These are phyloP conservation scores for Umbelopsis isabellina DNA, from an alignment of 192 early-diverging fungal species.

Conservation along the genomic window DNA sequence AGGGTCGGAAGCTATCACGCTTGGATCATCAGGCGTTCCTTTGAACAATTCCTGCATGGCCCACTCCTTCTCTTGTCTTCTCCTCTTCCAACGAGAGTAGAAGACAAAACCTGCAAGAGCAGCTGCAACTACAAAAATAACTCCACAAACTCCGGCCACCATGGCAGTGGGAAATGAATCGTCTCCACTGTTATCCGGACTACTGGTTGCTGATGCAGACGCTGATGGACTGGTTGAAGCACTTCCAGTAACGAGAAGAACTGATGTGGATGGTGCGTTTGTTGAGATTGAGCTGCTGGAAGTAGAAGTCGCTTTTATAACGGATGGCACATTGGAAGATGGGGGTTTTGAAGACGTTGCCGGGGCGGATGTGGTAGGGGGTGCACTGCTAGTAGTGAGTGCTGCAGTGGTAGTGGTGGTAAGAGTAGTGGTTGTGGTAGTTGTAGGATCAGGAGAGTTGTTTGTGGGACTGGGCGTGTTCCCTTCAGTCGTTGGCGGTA, in stretches of 20 bases:
- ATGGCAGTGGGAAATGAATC: background rate
- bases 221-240: background rate
- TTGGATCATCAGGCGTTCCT: background rate
- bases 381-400: background rate
- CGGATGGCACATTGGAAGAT: background rate
- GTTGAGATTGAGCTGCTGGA: background rate
- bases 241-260: background rate
- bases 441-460: background rate
- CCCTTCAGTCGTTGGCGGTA: background rate
- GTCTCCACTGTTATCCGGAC: slow-evolving; percentile 3
- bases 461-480: background rate
- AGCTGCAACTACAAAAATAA: background rate
- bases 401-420: background rate
- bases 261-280: slow-evolving; percentile 2
- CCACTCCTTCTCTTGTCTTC: background rate
- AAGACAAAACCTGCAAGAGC: slow-evolving; percentile 3
- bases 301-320: too few species aligned
- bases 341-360: background rate
- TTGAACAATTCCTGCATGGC: slow-evolving; percentile 15
- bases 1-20: background rate
- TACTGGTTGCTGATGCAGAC: background rate
- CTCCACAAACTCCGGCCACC: slow-evolving; percentile 2
- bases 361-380: background rate
- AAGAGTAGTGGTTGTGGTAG: background rate
- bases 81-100: background rate